Conservation (phyloP, 2,329 filamentous ascomycete genomes). For the Aspergillus sp. region DNA sequence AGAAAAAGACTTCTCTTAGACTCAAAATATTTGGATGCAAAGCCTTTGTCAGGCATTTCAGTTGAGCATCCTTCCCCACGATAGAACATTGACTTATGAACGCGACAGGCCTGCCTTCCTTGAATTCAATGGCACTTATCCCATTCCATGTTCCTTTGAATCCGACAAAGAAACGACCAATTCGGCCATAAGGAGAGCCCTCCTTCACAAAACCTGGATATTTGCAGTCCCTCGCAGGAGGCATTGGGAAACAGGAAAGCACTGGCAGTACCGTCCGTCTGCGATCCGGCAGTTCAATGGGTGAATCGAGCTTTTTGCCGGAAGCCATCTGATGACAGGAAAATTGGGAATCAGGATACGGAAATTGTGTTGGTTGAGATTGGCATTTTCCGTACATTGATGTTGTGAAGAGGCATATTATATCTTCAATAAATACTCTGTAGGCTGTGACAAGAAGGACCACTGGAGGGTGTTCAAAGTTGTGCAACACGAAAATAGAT, state of each 20-base stretch:
- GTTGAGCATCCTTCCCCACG: neutral
- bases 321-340: neutral
- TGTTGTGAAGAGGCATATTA: too few relatives aligned
- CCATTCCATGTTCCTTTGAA: conserved; percentile 4
- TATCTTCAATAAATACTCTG: too few relatives aligned
- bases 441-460: too few relatives aligned
- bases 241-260: conserved; percentile 8
- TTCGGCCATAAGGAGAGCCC: conserved; percentile 4
- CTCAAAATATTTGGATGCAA: conserved; percentile 4
- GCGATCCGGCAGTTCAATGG: neutral
- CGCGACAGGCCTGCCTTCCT: conserved; percentile 2
- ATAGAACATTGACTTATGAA: conserved; percentile 2
- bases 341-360: too few relatives aligned
- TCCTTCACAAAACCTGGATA: conserved; percentile 4
- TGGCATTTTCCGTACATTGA: too few relatives aligned
- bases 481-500: too few relatives aligned
- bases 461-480: too few relatives aligned
- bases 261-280: neutral
- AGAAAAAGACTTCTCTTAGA: conserved; percentile 6
- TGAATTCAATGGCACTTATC: conserved; percentile 8
- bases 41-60: conserved; percentile 1
- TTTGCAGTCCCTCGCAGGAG: conserved; percentile 11
- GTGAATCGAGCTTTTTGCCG: neutral
- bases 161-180: conserved; percentile 6
- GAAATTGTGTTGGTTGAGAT: too few relatives aligned